phyloP scores from a whole-genome alignment of 176 grass and related monocot species.

The Oryza rufipogon region DNA sequence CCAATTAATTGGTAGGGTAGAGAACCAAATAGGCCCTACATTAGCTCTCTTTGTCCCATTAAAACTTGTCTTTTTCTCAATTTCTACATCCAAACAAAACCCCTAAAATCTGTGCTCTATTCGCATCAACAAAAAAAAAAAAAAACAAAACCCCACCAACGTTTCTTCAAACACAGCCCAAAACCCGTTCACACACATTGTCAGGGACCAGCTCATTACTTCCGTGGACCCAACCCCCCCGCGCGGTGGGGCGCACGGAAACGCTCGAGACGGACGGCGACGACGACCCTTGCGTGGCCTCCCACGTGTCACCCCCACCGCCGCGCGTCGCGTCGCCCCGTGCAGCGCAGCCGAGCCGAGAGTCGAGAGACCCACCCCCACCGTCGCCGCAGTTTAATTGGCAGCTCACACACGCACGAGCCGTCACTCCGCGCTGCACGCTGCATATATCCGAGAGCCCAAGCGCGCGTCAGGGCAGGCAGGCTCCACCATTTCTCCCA shows the following conservation, averaged over 20 bases:
- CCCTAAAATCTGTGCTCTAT: no score
- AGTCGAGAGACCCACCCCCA: no score
- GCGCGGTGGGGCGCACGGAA: constrained; percentile 18
- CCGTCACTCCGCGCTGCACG: not conserved
- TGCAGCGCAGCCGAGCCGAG: not conserved
- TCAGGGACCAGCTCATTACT: not conserved
- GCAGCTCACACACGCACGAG: no score
- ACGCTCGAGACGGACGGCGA: not conserved
- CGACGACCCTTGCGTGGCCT: no score
- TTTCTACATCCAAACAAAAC: no score
- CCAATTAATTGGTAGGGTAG: no score
- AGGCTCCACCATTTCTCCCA: not conserved
- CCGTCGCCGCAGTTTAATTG: no score
- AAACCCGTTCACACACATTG: not conserved
- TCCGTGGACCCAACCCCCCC: not conserved
- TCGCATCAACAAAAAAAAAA: no score
- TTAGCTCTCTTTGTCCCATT: no score
- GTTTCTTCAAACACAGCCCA: not conserved
- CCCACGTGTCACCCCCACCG: not conserved
- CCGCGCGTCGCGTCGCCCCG: not conserved
- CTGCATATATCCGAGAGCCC: not conserved
- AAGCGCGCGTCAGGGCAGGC: not conserved
- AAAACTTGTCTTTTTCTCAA: no score
- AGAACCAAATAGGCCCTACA: no score
- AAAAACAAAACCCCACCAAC: no score